phyloP scores from a whole-genome alignment of 2,329 filamentous ascomycete genomes.

The Lecanicillium sp. region DNA sequence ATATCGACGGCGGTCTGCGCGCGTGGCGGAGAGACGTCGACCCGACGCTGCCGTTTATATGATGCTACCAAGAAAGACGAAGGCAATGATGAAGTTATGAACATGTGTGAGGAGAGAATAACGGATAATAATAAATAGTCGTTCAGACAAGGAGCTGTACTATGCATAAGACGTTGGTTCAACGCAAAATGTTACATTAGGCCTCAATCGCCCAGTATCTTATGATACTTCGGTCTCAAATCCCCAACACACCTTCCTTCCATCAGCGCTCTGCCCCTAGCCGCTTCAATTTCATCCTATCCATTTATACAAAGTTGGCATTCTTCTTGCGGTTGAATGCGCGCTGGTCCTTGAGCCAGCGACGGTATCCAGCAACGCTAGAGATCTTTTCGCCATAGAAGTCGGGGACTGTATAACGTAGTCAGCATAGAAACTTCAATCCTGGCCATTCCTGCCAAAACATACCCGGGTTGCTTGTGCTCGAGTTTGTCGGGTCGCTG shows the following conservation, averaged over 20 bases:
- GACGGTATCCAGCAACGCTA: slow-evolving; percentile 82
- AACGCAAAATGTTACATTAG: slow-evolving; percentile 11
- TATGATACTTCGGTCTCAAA: slow-evolving; percentile 13
- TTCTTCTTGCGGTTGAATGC: slow-evolving; percentile 96
- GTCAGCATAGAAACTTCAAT: slow-evolving; percentile 18
- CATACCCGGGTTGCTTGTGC: slow-evolving; percentile 74
- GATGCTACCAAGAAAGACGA: slow-evolving; percentile 7
- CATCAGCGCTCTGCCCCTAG: no score
- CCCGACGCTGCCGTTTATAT: slow-evolving; percentile 46
- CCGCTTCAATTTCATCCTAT: neutral
- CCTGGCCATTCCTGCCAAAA: slow-evolving; percentile 4
- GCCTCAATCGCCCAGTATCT: slow-evolving; percentile 4
- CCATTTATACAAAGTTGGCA: slow-evolving; percentile 51
- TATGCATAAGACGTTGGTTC: slow-evolving; percentile 16
- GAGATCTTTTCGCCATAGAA: slow-evolving; percentile 99
- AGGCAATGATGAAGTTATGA: no score
- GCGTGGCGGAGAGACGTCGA: slow-evolving; percentile 70
- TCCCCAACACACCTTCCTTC: neutral
- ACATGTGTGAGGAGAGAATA: slow-evolving; percentile 1
- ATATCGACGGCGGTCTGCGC: slow-evolving; percentile 64
- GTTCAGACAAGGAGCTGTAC: slow-evolving; percentile 24
- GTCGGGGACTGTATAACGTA: slow-evolving; percentile 62
- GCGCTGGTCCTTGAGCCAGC: slow-evolving; percentile 96
- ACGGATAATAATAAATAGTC: slow-evolving; percentile 14
- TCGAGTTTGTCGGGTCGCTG: slow-evolving; percentile 84